Evolutionary conservation across 164 flowering plant genomes (phyloP).

Genomic region (Piper longum): DNA sequence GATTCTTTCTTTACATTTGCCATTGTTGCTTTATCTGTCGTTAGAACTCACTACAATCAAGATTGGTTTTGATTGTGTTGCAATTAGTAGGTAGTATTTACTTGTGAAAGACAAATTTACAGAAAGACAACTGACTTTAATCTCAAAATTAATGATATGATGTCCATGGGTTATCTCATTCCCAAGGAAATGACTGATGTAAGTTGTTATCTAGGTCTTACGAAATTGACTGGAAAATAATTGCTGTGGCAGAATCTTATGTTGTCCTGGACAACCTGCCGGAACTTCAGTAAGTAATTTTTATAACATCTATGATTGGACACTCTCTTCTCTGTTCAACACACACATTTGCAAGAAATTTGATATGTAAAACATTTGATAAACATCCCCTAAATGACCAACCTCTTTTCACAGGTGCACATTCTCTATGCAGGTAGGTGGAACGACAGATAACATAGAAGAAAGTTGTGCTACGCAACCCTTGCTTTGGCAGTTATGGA

Average conservation of each 20-base stretch:
- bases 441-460: constrained; percentile 85
- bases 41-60: not conserved
- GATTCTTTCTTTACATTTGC: too few species aligned
- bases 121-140: not conserved
- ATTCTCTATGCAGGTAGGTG: constrained; percentile 54
- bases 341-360: not conserved
- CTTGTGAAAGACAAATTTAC: not conserved
- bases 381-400: not conserved
- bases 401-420: not conserved
- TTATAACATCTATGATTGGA: not conserved
- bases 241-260: constrained; percentile 65
- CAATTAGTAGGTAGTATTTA: not conserved
- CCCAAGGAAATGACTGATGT: not conserved
- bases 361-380: not conserved
- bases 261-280: constrained; percentile 92
- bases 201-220: constrained; percentile 52
- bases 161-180: not conserved
- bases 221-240: constrained; percentile 90
- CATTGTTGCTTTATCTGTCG: not conserved
- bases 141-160: not conserved
- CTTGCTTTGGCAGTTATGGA: constrained; percentile 65
- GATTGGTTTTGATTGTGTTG: not conserved
- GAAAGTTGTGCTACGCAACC: constrained; percentile 83
- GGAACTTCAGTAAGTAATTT: constrained; percentile 68
- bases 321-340: not conserved